A percentile compares a stretch with the other conserved stretches of the same genome.
Conservation (phyloP, 139 green algal species). For the Zygnema cylindricum region DNA sequence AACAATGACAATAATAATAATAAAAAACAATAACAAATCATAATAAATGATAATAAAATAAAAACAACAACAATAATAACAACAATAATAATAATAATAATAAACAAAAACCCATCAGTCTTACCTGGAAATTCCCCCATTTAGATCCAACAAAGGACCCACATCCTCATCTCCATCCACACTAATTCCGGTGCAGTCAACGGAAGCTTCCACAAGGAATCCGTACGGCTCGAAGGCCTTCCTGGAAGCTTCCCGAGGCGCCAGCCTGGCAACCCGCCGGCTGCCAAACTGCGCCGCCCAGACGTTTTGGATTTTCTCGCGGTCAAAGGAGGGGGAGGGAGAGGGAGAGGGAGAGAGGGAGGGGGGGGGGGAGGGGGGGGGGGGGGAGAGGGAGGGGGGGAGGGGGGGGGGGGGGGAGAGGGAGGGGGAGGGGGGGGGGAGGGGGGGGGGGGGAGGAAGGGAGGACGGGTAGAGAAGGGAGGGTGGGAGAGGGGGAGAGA, state of each 20-base stretch:
- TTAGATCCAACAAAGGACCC: constrained; percentile 52
- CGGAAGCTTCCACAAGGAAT: constrained; percentile 34
- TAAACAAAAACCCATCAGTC: neutral
- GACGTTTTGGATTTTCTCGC: neutral
- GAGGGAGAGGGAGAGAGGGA: neutral
- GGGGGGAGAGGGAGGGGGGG: neutral
- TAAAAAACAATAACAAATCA: neutral
- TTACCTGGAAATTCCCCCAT: constrained; percentile 31
- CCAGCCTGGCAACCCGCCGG: neutral
- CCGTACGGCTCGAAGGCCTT: constrained; percentile 62
- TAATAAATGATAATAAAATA: neutral
- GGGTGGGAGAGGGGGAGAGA: neutral
- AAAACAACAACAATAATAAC: neutral
- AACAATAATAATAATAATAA: neutral
- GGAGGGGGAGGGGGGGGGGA: neutral
- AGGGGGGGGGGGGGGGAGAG: neutral
- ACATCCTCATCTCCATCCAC: constrained; percentile 7
- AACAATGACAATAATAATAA: no score
- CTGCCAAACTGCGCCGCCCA: neutral
- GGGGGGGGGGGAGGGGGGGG: neutral
- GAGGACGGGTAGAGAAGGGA: neutral
- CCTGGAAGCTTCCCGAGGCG: constrained; percentile 3
- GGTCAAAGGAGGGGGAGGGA: neutral
- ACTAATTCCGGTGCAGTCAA: no score
- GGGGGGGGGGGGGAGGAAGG: neutral